Evolutionary conservation across 352 stramenopile species (phyloP), one percentile per base, ranked within the genome.

Genomic region (Pythium apleroticum): DNA sequence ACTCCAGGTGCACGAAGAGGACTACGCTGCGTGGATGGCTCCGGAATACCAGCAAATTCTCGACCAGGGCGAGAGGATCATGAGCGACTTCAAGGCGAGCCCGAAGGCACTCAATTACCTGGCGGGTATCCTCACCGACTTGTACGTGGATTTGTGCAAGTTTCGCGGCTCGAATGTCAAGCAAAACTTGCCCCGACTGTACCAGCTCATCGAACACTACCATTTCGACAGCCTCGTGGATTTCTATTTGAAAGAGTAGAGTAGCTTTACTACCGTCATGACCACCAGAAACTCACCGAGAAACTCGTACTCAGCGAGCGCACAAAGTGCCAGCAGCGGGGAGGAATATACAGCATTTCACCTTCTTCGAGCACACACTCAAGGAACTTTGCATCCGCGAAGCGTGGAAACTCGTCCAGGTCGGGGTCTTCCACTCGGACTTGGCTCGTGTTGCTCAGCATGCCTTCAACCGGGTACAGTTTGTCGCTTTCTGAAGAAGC

Each of bases 261-360:
- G 5, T 33, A 17, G 30, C 39, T 48, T 33, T 55, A 10, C 22
- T 53, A 8, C n/a, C 19, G 10, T 49, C 56, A 76, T 1, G 69
- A 60, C 86, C 86, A 95, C 84, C 86, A 95, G 33, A 91, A 95
- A 56, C 83, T 93, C 49, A 93, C 86, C 0, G 86, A 95, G 60
- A 92, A 93, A 60, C 86, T 95, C 37, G 77, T 81, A 25, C 65
- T 81, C 20, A 93, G 75, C n/a, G 86, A 95, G 22, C 75, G 76
- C 35, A 97, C 86, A 63, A 88, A 96, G 60, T 97, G 90, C 90
- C 90, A 97, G 45, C 88, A 90, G n/a, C 75, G 70, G 10, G 84
- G 84, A 49, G 90, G 90, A 60, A 97, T 95, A 70, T 92, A 97
- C 6, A 97, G 74, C 74, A 93, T 96, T 41, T 94, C 75, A 10